These are phyloP conservation scores for Phytophthora fragariae DNA, from an alignment of 352 stramenopile species.

Conservation along the genomic window DNA sequence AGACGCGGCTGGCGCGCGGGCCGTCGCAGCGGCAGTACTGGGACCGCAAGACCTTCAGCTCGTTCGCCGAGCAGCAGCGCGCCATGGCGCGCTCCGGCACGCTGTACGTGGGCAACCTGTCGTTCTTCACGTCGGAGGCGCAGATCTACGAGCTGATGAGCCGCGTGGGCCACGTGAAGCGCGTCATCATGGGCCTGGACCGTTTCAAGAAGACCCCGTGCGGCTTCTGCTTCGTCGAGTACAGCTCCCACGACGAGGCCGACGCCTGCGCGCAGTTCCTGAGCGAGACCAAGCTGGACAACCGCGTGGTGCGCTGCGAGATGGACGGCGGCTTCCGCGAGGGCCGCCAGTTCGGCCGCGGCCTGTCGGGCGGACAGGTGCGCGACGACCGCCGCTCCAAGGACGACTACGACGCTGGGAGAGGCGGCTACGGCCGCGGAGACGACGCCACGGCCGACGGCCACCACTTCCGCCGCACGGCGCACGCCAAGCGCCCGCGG, in stretches of 20 bases:
- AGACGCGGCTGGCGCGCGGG: slow-evolving; percentile 67
- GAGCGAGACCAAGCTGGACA: slow-evolving; percentile 90
- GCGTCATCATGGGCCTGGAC: slow-evolving; percentile 97
- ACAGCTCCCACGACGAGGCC: slow-evolving; percentile 75
- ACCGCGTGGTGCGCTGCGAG: slow-evolving; percentile 87
- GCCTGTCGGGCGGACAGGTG: slow-evolving; percentile 84
- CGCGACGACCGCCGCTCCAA: slow-evolving; percentile 86
- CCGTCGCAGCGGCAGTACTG: slow-evolving; percentile 92
- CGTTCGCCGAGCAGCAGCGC: slow-evolving; percentile 93
- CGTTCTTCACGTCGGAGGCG: slow-evolving; percentile 96
- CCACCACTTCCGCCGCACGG: slow-evolving; percentile 77
- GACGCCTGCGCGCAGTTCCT: slow-evolving; percentile 84
- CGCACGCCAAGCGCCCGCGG: slow-evolving; percentile 59
- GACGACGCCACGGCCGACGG: slow-evolving; percentile 59
- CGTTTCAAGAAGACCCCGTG: slow-evolving; percentile 96
- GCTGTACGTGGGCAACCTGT: slow-evolving; percentile 98
- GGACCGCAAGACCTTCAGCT: slow-evolving; percentile 95
- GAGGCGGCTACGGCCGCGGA: slow-evolving; percentile 81
- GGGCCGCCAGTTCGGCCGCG: slow-evolving; percentile 87
- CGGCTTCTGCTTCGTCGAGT: slow-evolving; percentile 98
- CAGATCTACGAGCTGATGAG: slow-evolving; percentile 97
- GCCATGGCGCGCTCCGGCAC: slow-evolving; percentile 92
- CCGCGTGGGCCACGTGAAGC: slow-evolving; percentile 91
- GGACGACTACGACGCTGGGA: slow-evolving; percentile 85
- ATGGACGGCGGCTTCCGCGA: slow-evolving; percentile 91